Conservation (phyloP, 2,329 filamentous ascomycete genomes). For the Corynespora cassiicola region DNA sequence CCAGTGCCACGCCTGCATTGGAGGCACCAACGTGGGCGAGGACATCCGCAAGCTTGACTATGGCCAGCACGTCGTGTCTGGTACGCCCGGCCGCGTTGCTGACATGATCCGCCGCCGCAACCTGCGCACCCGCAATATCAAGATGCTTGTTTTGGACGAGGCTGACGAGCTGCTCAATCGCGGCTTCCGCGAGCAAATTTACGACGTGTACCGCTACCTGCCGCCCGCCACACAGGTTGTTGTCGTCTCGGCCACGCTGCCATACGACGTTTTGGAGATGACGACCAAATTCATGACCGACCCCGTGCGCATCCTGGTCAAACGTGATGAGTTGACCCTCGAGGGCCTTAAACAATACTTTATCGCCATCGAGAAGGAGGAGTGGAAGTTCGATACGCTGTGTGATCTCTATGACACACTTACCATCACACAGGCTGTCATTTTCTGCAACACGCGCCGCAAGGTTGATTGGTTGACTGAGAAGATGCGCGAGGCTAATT, state of each 20-base stretch:
- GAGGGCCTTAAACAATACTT: constrained; percentile 99
- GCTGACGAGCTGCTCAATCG: constrained; percentile 85
- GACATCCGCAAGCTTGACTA: constrained; percentile 98
- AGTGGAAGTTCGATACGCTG: constrained; percentile 99
- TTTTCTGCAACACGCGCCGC: constrained; percentile 98
- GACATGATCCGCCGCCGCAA: constrained; percentile 81
- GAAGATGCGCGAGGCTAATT: constrained; percentile 99
- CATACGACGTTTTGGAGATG: constrained; percentile 98
- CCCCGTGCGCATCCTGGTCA: constrained; percentile 93
- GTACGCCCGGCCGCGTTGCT: constrained; percentile 94
- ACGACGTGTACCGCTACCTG: constrained; percentile 97
- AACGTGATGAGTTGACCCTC: constrained; percentile 97
- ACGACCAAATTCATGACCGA: constrained; percentile 99
- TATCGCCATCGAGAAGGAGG: constrained; percentile 98
- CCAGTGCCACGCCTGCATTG: constrained; percentile 98
- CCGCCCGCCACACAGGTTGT: constrained; percentile 98
- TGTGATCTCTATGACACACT: constrained; percentile 99
- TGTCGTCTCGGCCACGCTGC: constrained; percentile 93
- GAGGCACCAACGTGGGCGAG: constrained; percentile 96
- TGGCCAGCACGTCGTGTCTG: constrained; percentile 96
- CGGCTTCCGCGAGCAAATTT: constrained; percentile 97
- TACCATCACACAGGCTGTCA: constrained; percentile 98
- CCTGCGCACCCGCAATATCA: constrained; percentile 75
- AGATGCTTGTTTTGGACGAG: constrained; percentile 79
- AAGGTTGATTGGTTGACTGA: constrained; percentile 99